Conservation (phyloP, 2,329 filamentous ascomycete genomes). For the Torrubiellomyces zombiae region DNA sequence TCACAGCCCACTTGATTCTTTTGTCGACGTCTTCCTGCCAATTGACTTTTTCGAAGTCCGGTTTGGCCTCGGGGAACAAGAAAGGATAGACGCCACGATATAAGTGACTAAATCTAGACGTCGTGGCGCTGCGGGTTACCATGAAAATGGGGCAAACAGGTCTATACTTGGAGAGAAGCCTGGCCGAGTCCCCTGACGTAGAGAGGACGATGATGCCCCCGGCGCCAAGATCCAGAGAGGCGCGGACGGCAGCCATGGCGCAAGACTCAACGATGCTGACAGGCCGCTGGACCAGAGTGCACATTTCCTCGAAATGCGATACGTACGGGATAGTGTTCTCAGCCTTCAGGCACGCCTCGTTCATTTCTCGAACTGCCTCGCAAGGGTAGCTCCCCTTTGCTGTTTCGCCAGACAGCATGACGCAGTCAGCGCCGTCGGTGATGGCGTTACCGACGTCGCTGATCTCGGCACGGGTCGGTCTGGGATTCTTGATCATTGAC, state of each 20-base stretch:
- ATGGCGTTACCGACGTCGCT: slow-evolving; percentile 97
- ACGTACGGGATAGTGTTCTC: slow-evolving; percentile 97
- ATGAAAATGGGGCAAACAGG: slow-evolving; percentile 99
- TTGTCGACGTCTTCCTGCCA: slow-evolving; percentile 99
- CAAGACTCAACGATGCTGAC: slow-evolving; percentile 83
- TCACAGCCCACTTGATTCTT: slow-evolving; percentile 93
- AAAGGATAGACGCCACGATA: slow-evolving; percentile 98
- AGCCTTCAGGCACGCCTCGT: slow-evolving; percentile 89
- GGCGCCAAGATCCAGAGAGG: slow-evolving; percentile 89
- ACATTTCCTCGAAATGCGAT: slow-evolving; percentile 90
- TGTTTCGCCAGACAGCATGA: slow-evolving; percentile 98
- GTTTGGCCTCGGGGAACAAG: slow-evolving; percentile 83
- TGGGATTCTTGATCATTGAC: slow-evolving; percentile 99
- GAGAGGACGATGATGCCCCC: slow-evolving; percentile 92
- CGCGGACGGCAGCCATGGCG: slow-evolving; percentile 91
- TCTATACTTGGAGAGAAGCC: slow-evolving; percentile 94
- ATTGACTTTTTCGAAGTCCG: slow-evolving; percentile 79
- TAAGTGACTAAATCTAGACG: slow-evolving; percentile 80
- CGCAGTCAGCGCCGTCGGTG: slow-evolving; percentile 93
- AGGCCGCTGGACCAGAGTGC: slow-evolving; percentile 65
- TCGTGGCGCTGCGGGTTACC: slow-evolving; percentile 76
- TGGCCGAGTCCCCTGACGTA: slow-evolving; percentile 87
- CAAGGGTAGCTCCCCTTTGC: slow-evolving; percentile 92
- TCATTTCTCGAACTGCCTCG: slow-evolving; percentile 93
- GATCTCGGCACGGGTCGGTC: slow-evolving; percentile 94